Base-by-base conservation (phyloP, 352 stramenopile species). In the Phytophthora citricola region DNA sequence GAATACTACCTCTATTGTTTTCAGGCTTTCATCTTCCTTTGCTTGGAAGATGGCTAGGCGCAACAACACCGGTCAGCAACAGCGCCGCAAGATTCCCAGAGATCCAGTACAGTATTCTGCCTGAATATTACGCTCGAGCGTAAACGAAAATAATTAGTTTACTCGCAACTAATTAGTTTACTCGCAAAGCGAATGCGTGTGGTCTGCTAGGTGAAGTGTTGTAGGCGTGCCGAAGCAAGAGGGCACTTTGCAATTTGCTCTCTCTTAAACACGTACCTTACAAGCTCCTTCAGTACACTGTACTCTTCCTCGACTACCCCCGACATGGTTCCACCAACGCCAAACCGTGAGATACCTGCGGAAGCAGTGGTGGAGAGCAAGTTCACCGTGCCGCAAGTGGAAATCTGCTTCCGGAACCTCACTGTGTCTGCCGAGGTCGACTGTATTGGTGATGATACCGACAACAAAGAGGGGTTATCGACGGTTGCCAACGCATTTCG, bases 341-440 rank as follows among this genome's bases (percentile, higher is more conserved):
- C 46, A 38, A 38, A 58, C 50, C 38, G n/a, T 32, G 36, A 58
- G 26, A 4, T 12, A 47, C 39, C 12, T 7, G 32, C 6, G 14
- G 50, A 32, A 39, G 15, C 52, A n/a, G 24, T 46, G 20, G 26
- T 41, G 38, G 52, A 44, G 39, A 22, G 4, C 36, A 22, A 41
- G 43, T 39, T 17, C 43, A 38, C 44, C 15, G 15, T 36, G 44
- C 47, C 14, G 2, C 47, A 24, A 40, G 44, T 84, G 55, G 76
- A 83, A 46, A 66, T 88, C 39, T 77, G 71, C 40, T 81, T 88
- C 40, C 22, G 73, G n/a, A 50, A 83, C 48, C 56, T 88, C 43
- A 76, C 68, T 14, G 39, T 84, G 34, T 70, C 67, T 14, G 71
- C 73, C 10, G 44, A 83, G 14, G 39, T 58, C 7, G 38, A 39